Percentiles rank a stretch among this genome's conserved stretches.
Evolutionary conservation across 108 stramenopile genomes (phyloP).

Genomic region (Parmales sp.): DNA sequence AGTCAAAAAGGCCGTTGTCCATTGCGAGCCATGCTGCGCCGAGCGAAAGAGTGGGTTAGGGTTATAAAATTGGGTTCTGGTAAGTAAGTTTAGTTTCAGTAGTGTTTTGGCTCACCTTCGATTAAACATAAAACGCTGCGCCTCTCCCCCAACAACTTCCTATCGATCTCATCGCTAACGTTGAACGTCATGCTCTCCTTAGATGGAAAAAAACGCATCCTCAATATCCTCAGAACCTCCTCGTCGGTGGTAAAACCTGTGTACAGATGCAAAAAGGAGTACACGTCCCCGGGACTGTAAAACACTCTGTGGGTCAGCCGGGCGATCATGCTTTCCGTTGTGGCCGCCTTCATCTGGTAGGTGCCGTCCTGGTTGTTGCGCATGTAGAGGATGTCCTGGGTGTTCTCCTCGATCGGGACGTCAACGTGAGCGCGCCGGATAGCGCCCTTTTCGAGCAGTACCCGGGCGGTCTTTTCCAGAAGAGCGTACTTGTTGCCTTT

Average conservation of each 20-base stretch:
- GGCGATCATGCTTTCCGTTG: neutral
- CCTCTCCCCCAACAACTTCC: neutral
- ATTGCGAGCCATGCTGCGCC: neutral
- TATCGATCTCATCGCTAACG: neutral
- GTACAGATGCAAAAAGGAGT: neutral
- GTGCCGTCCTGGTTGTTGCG: neutral
- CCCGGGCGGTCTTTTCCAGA: neutral
- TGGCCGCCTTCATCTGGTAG: constrained; percentile 5
- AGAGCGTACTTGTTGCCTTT: neutral
- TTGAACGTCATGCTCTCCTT: neutral
- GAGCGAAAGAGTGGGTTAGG: too few relatives aligned
- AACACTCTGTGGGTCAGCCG: neutral
- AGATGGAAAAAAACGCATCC: neutral
- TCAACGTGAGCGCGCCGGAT: neutral
- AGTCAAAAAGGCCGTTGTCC: neutral
- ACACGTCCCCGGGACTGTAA: neutral
- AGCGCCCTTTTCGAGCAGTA: neutral
- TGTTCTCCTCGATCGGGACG: constrained; percentile 1
- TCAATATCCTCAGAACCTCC: neutral
- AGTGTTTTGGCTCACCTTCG: too few relatives aligned
- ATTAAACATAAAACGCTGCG: neutral
- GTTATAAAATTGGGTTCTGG: too few relatives aligned
- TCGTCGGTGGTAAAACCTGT: neutral
- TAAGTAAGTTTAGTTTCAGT: too few relatives aligned
- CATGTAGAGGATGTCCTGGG: neutral